Percentiles rank a stretch among this genome's conserved stretches.
phyloP scores from a whole-genome alignment of 306 rosid genomes.

The Prunus davidiana region DNA sequence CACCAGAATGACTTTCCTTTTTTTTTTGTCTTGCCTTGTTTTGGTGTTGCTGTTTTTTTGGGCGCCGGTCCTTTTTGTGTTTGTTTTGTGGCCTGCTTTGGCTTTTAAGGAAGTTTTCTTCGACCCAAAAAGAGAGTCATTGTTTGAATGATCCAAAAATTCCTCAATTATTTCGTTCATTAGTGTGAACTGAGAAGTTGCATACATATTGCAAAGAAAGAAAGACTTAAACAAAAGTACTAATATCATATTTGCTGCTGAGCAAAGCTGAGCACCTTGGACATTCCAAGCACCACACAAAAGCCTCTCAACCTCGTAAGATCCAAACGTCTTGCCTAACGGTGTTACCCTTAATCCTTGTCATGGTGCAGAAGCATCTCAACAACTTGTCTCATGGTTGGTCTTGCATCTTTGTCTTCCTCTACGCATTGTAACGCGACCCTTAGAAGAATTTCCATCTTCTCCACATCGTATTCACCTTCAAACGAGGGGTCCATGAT shows the following conservation, averaged over 20 bases:
- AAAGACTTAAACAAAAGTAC: not conserved
- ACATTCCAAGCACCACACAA: not conserved
- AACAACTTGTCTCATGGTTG: conserved; percentile 54
- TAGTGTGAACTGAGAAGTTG: too few relatives aligned
- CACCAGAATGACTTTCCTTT: too few relatives aligned
- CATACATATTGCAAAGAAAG: too few relatives aligned
- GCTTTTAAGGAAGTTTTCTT: too few relatives aligned
- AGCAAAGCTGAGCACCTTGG: not conserved
- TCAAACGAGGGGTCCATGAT: conserved; percentile 33
- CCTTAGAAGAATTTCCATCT: conserved; percentile 32
- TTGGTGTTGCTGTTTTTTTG: too few relatives aligned
- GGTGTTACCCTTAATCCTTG: not conserved
- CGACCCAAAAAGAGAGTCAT: too few relatives aligned
- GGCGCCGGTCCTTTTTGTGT: too few relatives aligned
- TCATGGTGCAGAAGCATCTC: conserved; percentile 27
- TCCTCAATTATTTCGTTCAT: too few relatives aligned
- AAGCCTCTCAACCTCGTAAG: not conserved
- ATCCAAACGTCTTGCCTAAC: not conserved
- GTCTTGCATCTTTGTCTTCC: conserved; percentile 57
- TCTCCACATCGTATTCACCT: conserved; percentile 19
- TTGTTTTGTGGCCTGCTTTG: too few relatives aligned
- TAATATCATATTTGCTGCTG: not conserved
- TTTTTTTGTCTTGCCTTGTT: too few relatives aligned
- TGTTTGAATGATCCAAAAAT: too few relatives aligned
- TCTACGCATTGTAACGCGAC: conserved; percentile 51